Conservation (phyloP, 73 alveolate genomes). For the Paramecium caudatum region DNA sequence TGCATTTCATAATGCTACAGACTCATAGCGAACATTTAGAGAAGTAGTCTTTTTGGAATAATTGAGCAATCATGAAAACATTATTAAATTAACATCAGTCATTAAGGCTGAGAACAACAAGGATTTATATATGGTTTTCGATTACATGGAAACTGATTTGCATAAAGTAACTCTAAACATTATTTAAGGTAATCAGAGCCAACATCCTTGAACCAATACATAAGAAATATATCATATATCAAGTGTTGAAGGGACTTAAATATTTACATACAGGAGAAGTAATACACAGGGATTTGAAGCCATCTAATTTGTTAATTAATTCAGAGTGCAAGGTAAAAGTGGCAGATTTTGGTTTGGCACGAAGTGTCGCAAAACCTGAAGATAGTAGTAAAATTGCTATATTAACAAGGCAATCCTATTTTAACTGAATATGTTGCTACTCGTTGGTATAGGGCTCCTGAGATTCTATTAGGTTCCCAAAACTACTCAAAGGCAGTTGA, state of each 20-base stretch:
- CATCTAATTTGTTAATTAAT: slow-evolving; percentile 79
- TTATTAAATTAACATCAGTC: slow-evolving; percentile 80
- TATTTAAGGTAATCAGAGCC: slow-evolving; percentile 79
- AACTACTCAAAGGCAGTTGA: slow-evolving; percentile 89
- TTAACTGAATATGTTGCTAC: slow-evolving; percentile 93
- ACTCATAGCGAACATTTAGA: slow-evolving; percentile 87
- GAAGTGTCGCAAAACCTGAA: slow-evolving; percentile 73
- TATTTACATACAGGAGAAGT: slow-evolving; percentile 88
- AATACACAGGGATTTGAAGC: slow-evolving; percentile 89
- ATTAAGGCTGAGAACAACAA: slow-evolving; percentile 90
- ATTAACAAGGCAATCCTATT: slow-evolving; percentile 71
- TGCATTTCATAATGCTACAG: slow-evolving; percentile 87
- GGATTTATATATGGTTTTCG: slow-evolving; percentile 90
- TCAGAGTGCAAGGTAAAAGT: slow-evolving; percentile 78
- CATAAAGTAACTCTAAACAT: slow-evolving; percentile 78
- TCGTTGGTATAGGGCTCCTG: slow-evolving; percentile 98
- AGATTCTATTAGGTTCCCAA: slow-evolving; percentile 88
- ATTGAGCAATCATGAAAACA: slow-evolving; percentile 87
- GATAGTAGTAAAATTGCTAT: neutral
- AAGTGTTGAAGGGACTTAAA: slow-evolving; percentile 81
- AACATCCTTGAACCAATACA: slow-evolving; percentile 83
- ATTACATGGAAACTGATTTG: slow-evolving; percentile 91
- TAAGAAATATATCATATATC: slow-evolving; percentile 79
- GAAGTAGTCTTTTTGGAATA: slow-evolving; percentile 84
- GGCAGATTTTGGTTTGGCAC: slow-evolving; percentile 76